These are phyloP conservation scores for Musa itinerans DNA, from an alignment of 176 grass and related monocot species.

Conservation along the genomic window DNA sequence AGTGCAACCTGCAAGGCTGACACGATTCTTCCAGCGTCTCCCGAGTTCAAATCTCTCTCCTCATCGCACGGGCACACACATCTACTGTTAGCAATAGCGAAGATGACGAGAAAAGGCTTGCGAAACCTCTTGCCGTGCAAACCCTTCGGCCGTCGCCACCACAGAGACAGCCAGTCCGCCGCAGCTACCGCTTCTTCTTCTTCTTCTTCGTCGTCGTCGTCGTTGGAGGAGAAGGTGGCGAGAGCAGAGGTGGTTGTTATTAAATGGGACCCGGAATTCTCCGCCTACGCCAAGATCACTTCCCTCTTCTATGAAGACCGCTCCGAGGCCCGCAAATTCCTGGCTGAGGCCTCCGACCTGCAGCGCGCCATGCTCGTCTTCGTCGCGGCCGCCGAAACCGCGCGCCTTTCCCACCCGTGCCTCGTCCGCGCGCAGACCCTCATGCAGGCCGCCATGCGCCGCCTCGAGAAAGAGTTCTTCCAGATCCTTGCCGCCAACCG, in stretches of 20 bases:
- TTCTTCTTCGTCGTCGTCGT: not conserved
- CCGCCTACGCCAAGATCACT: slow-evolving; percentile 7
- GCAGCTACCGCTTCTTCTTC: not conserved
- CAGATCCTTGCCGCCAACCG: slow-evolving; percentile 28
- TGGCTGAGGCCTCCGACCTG: slow-evolving; percentile 31
- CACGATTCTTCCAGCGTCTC: no score
- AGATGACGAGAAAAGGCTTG: not conserved
- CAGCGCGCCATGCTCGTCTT: slow-evolving; percentile 61
- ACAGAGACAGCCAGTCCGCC: not conserved
- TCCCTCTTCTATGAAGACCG: slow-evolving; percentile 27
- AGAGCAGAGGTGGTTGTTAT: slow-evolving; percentile 26
- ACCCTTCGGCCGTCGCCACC: not conserved
- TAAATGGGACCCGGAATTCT: slow-evolving; percentile 39
- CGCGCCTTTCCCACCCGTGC: not conserved
- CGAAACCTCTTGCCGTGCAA: not conserved
- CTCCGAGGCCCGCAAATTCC: slow-evolving; percentile 26
- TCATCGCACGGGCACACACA: no score
- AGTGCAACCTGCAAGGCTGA: no score
- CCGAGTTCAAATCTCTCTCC: no score
- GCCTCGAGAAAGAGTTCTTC: slow-evolving; percentile 45
- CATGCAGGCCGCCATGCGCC: slow-evolving; percentile 45
- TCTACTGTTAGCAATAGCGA: not conserved
- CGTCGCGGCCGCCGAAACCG: slow-evolving; percentile 1
- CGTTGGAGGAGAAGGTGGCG: slow-evolving; percentile 37
- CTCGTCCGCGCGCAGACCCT: slow-evolving; percentile 54